These are phyloP conservation scores for Aspergillus phoenicis DNA, from an alignment of 2,329 filamentous ascomycete genomes.

Conservation along the genomic window DNA sequence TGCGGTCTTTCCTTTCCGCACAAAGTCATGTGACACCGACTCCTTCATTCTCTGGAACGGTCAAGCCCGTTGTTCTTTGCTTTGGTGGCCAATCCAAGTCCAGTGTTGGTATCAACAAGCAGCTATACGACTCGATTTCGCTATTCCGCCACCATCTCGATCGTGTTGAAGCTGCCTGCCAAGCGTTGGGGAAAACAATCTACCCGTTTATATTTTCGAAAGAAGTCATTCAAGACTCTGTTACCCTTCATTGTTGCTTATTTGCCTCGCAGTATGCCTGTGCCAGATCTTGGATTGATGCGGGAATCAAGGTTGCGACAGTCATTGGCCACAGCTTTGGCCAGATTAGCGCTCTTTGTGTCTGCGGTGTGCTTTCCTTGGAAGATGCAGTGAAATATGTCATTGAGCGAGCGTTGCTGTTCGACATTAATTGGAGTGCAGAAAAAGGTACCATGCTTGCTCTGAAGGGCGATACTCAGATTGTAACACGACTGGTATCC, in stretches of 20 bases:
- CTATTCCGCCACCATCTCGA: slow-evolving; percentile 38
- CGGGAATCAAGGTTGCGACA: slow-evolving; percentile 34
- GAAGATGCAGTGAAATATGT: slow-evolving; percentile 30
- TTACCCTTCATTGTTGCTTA: slow-evolving; percentile 38
- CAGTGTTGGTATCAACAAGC: slow-evolving; percentile 27
- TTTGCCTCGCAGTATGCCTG: slow-evolving; percentile 44
- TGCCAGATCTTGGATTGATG: slow-evolving; percentile 42
- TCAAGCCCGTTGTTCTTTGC: slow-evolving; percentile 35
- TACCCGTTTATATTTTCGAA: slow-evolving; percentile 34
- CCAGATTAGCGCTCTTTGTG: slow-evolving; percentile 39
- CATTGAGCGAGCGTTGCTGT: background rate
- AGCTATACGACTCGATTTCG: slow-evolving; percentile 30
- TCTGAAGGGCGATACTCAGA: slow-evolving; percentile 33
- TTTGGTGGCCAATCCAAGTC: slow-evolving; percentile 44
- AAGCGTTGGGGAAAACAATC: slow-evolving; percentile 24
- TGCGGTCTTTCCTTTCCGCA: background rate
- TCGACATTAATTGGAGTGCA: slow-evolving; percentile 28
- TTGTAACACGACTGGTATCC: slow-evolving; percentile 18
- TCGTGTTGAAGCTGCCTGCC: slow-evolving; percentile 27
- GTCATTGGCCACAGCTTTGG: slow-evolving; percentile 46
- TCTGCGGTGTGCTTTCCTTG: slow-evolving; percentile 34
- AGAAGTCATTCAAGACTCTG: slow-evolving; percentile 19
- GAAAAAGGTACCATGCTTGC: slow-evolving; percentile 41
- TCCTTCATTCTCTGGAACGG: slow-evolving; percentile 5
- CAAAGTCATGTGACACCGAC: background rate